Conservation (phyloP, 2,329 filamentous ascomycete genomes). For the Claviceps cyperi region DNA sequence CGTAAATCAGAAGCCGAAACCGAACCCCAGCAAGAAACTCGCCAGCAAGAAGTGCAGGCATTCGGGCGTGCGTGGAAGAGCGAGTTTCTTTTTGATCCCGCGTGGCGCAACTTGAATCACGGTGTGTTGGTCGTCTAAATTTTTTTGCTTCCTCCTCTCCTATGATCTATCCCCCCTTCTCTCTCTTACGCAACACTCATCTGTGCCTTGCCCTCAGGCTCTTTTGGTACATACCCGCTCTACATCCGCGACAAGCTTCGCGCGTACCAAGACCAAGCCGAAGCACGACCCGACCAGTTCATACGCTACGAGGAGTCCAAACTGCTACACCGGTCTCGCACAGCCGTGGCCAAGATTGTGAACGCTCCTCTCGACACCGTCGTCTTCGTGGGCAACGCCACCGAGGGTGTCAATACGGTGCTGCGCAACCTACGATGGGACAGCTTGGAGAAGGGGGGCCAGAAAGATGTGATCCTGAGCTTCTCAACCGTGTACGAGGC, state of each 20-base stretch:
- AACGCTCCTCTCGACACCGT: slow-evolving; percentile 50
- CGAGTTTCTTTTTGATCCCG: slow-evolving; percentile 54
- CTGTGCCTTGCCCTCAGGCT: slow-evolving; percentile 33
- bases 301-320: slow-evolving; percentile 52
- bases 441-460: slow-evolving; percentile 25
- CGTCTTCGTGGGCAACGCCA: slow-evolving; percentile 74
- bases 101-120: slow-evolving; percentile 66
- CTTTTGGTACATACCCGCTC: slow-evolving; percentile 63
- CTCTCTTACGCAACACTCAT: not conserved
- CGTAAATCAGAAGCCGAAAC: not conserved
- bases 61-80: slow-evolving; percentile 33
- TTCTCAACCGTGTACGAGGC: slow-evolving; percentile 69
- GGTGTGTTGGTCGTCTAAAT: slow-evolving; percentile 29
- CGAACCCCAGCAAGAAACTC: not conserved
- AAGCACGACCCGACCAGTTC: slow-evolving; percentile 60
- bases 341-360: slow-evolving; percentile 52
- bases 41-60: not conserved
- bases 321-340: slow-evolving; percentile 51
- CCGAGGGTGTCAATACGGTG: slow-evolving; percentile 61
- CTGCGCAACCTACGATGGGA: slow-evolving; percentile 64
- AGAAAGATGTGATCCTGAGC: slow-evolving; percentile 64
- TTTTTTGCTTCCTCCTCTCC: no score
- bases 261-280: slow-evolving; percentile 50
- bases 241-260: slow-evolving; percentile 44
- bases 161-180: no score